Evolutionary conservation across 805 yeast species (phyloP), one percentile per base, ranked within the genome.

Genomic region (Schwanniomyces vanrijiae): DNA sequence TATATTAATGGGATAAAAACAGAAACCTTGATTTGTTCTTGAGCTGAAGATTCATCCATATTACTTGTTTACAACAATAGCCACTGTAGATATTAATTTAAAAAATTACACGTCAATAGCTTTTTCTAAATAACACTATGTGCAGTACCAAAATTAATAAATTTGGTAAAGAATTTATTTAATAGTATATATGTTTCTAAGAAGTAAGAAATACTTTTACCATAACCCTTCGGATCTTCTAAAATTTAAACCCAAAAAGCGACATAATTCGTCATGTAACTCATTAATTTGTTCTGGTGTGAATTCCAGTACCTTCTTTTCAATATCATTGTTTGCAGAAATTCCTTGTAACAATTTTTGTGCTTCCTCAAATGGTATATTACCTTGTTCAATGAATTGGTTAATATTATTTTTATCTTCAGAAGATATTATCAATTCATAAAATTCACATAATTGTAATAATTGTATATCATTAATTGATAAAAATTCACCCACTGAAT

Each of bases 351-450:
- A 43, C n/a, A 49, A 33, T 26, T 48, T 50, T 25, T 50, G 46
- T 4, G 50, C 40, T 13, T 50, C 52, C 37, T 50, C 46, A 2
- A 39, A 18, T 18, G 37, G 26, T 11, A 43, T 39, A n/a, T 40
- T 33, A 3, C 48, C 49, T 5, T 41, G 41, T 29, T 40, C 48
- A 14, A 57, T 40, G 16, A 59, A 49, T 39, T 50, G 37, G 11
- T 50, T 37, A 26, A 59, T 46, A 29, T 76, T 77, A 42, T 78
- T 75, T 55, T 83, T 84, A 50, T 77, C 78, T 34, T 71, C 69
- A 25, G 78, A 76, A 25, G 87, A 82, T n/a, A 90, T 84, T 37
- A 89, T 66, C 46, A 89, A 66, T 59, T 89, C 96, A 70, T 88
- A 90, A 61, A 85, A 90, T 52, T 81, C 77, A 35, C 87, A 79